Percentiles rank a stretch among this genome's conserved stretches.
Conservation (phyloP, 2,329 filamentous ascomycete genomes). For the Tolypocladium capitatum region DNA sequence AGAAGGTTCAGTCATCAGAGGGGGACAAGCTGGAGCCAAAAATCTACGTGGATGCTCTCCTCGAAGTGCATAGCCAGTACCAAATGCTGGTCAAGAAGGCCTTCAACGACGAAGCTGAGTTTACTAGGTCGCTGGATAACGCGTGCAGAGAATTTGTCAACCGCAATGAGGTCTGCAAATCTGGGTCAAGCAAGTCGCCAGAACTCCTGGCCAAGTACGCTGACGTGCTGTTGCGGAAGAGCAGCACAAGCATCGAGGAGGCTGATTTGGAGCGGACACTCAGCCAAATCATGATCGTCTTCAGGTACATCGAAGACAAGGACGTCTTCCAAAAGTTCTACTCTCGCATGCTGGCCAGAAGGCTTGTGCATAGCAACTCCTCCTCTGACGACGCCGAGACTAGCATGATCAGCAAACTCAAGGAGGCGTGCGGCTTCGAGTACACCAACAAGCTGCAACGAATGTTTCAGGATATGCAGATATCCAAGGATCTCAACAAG, state of each 20-base stretch:
- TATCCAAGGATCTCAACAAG: constrained; percentile 90
- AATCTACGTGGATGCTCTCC: constrained; percentile 85
- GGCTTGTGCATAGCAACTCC: constrained; percentile 86
- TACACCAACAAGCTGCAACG: constrained; percentile 99
- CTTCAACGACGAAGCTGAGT: constrained; percentile 92
- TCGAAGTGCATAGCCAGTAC: constrained; percentile 91
- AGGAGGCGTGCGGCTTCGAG: constrained; percentile 96
- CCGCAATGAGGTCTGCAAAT: constrained; percentile 89
- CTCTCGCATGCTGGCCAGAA: constrained; percentile 88
- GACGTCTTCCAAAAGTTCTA: constrained; percentile 99
- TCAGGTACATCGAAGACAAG: constrained; percentile 99
- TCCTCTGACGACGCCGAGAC: constrained; percentile 96
- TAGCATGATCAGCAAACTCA: constrained; percentile 98
- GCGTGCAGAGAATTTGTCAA: constrained; percentile 98
- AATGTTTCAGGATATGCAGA: constrained; percentile 99
- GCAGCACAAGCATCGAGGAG: constrained; percentile 83
- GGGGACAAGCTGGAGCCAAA: constrained; percentile 90
- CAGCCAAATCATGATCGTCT: constrained; percentile 94
- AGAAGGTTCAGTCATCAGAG: constrained; percentile 76
- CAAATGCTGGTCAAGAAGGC: constrained; percentile 81
- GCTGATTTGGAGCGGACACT: constrained; percentile 82
- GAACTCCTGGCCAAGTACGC: constrained; percentile 93
- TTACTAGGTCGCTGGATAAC: constrained; percentile 90
- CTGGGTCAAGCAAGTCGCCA: constrained; percentile 84
- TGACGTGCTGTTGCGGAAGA: constrained; percentile 84